Base-by-base conservation (phyloP, 129 eudicot species). In the Tagetes erecta region DNA sequence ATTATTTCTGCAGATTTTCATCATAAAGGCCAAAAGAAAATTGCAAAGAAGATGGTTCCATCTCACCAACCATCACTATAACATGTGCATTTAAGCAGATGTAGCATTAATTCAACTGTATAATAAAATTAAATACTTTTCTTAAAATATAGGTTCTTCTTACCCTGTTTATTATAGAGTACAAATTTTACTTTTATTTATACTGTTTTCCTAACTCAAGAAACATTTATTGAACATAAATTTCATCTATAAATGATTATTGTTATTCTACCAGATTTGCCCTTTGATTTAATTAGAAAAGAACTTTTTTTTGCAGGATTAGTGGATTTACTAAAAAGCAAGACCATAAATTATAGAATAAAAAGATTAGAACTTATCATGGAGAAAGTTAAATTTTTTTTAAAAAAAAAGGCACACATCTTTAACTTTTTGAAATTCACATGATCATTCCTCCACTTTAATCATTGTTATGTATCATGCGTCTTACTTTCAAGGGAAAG, bases 51-150 rank as follows among this genome's bases (percentile, higher is more conserved):
- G 81, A 75, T 70, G 75, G 62, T 70, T 62, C 81, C 68, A 62
- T 64, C 71, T 70, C 72, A 75, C 83, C 79, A 80, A 73, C 75
- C 71, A 71, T 49, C 45, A 71, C 77, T 58, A 79, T 53, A 41
- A 7, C 84, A 65, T 62, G 84, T 70, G 77, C 76, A 67, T 58
- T 7, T 50, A 67, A 57, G 71, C 83, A 74, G 55, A 70, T 47
- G 42, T 50, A 35, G n/a, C 67, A 71, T 78, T 71, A n/a, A 71
- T 50, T 77, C 76, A 53, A 35, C 44, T 53, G 55, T 52, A 42
- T 36, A 58, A 13, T 56, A 3, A 53, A 39, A 38, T 14, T 7
- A 62, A 34, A 52, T 37, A 52, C 8, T 14, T 71, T 51, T 52
- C 47, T 8, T 3, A 53, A 20, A 53, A 14, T 71, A 52, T 38